Conservation (phyloP, 768 basidiomycete genomes). For the Lentinula guzmanii region DNA sequence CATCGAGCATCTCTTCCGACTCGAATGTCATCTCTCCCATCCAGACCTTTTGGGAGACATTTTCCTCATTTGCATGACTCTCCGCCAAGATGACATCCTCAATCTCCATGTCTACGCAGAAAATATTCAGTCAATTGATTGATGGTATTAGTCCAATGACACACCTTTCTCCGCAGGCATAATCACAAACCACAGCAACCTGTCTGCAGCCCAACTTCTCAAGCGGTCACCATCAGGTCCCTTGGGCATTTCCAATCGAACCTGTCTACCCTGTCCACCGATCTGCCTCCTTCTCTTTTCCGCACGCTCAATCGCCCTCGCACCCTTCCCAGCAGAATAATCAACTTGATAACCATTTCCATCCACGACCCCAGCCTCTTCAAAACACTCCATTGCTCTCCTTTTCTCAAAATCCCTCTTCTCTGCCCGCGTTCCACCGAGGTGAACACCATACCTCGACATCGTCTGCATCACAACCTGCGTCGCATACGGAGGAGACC, state of each 20-base stretch:
- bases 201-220: not conserved
- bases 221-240: not conserved
- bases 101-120: not conserved
- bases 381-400: not conserved
- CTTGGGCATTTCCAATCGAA: not conserved
- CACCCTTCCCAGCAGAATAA: not conserved
- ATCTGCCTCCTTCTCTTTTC: not conserved
- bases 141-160: not conserved
- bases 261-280: not conserved
- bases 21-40: not conserved
- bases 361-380: not conserved
- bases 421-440: not conserved
- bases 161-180: not conserved
- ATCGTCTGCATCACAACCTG: not conserved
- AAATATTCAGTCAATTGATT: not conserved
- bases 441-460: not conserved
- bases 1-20: not conserved
- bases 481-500: not conserved
- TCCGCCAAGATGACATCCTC: constrained; percentile 3
- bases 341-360: not conserved
- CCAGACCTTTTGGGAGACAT: not conserved
- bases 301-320: constrained; percentile 1
- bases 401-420: not conserved
- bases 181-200: not conserved
- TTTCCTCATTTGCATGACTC: not conserved